These are phyloP conservation scores for Kregervanrija pseudodelftensis DNA, from an alignment of 805 yeast genomes.

Conservation along the genomic window DNA sequence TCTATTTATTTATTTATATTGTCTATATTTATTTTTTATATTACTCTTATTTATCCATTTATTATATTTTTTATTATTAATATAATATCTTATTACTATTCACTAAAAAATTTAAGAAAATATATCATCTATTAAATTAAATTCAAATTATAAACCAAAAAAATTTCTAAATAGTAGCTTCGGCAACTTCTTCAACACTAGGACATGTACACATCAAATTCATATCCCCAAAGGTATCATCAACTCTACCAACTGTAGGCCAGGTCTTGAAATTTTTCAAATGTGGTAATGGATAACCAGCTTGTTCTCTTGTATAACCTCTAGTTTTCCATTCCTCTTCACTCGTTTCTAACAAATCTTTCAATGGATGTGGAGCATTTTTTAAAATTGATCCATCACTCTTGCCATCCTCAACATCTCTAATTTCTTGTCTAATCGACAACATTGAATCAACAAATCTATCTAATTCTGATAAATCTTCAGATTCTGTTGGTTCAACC, in stretches of 20 bases:
- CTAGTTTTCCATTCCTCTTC: conserved; percentile 71
- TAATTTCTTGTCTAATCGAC: conserved; percentile 75
- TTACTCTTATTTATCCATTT: conserved; percentile 1
- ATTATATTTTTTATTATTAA: conserved; percentile 1
- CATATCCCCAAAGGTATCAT: conserved; percentile 92
- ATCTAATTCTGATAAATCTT: conserved; percentile 79
- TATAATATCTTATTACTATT: conserved; percentile 3
- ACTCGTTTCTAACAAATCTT: conserved; percentile 58
- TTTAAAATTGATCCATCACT: conserved; percentile 65
- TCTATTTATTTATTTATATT: conserved; percentile 3
- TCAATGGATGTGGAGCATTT: conserved; percentile 87
- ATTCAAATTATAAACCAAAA: neutral
- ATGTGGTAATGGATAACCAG: conserved; percentile 84
- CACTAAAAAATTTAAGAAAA: neutral
- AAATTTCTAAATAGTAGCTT: neutral
- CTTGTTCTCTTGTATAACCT: conserved; percentile 87
- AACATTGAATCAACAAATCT: conserved; percentile 86
- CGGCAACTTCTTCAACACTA: conserved; percentile 66
- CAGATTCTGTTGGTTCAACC: conserved; percentile 98
- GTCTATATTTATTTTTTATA: neutral
- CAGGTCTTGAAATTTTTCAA: conserved; percentile 76
- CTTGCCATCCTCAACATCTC: conserved; percentile 58
- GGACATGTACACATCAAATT: conserved; percentile 93
- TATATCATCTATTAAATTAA: conserved; percentile 1
- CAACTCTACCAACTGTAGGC: conserved; percentile 91